phyloP scores from a whole-genome alignment of 768 basidiomycete species.

The Hypholoma fasciculare region DNA sequence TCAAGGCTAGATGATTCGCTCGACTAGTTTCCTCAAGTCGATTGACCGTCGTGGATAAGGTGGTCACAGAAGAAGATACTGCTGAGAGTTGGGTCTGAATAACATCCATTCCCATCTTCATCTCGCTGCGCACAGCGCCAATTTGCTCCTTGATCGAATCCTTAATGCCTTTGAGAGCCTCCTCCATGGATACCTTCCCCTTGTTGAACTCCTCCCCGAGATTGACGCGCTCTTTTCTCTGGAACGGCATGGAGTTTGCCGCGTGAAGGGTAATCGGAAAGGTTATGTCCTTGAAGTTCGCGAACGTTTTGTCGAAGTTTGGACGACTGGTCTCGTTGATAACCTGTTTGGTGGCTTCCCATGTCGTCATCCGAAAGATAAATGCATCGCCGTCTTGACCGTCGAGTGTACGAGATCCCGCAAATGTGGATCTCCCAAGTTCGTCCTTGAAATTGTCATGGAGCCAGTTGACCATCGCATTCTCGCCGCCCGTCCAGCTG shows the following conservation, averaged over 20 bases:
- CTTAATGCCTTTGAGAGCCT: not conserved
- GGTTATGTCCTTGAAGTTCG: not conserved
- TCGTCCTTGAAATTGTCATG: not conserved
- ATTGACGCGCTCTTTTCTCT: not conserved
- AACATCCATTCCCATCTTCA: not conserved
- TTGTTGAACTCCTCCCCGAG: not conserved
- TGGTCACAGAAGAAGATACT: not conserved
- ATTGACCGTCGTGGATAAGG: not conserved
- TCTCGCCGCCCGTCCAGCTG: not conserved
- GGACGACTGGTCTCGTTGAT: not conserved
- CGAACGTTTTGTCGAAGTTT: not conserved
- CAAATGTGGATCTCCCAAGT: not conserved
- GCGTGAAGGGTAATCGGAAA: not conserved
- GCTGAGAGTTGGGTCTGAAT: not conserved
- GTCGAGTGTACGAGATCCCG: not conserved
- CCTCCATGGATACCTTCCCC: not conserved
- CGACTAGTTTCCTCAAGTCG: not conserved
- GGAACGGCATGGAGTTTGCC: not conserved
- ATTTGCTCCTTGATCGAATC: not conserved
- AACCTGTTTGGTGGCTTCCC: constrained; percentile 8
- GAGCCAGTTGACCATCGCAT: not conserved
- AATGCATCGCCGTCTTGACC: not conserved
- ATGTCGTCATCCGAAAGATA: constrained; percentile 10
- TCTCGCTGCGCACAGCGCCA: not conserved
- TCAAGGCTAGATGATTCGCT: not conserved